These are phyloP conservation scores for Sanghuangporus baumii DNA, from an alignment of 1,284 basidiomycete genomes.

Conservation along the genomic window DNA sequence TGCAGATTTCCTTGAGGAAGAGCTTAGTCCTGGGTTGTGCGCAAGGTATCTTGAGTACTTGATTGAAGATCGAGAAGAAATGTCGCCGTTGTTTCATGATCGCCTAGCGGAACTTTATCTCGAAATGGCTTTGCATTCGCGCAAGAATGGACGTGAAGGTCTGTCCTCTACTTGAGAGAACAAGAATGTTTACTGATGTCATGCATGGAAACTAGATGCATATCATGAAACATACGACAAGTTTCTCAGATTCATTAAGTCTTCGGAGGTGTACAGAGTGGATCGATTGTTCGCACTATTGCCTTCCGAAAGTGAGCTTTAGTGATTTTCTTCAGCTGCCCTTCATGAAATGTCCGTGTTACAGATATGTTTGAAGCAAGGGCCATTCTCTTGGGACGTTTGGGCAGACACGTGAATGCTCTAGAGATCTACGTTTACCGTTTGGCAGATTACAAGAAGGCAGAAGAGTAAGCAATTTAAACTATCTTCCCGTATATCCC, in stretches of 20 bases:
- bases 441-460: constrained; percentile 75
- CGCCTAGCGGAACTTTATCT: constrained; percentile 85
- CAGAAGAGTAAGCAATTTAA: constrained; percentile 63
- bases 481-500: background rate
- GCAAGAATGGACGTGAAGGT: constrained; percentile 52
- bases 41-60: constrained; percentile 85
- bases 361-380: constrained; percentile 81
- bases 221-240: constrained; percentile 54
- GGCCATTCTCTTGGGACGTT: constrained; percentile 83
- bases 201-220: constrained; percentile 29
- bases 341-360: constrained; percentile 6
- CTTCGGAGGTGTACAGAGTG: constrained; percentile 66
- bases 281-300: constrained; percentile 77
- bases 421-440: constrained; percentile 90
- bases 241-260: constrained; percentile 73
- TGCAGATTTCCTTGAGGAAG: constrained; percentile 68
- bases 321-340: background rate
- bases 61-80: constrained; percentile 70
- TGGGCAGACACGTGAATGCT: constrained; percentile 90
- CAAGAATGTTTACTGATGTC: background rate
- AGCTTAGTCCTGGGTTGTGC: constrained; percentile 60
- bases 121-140: constrained; percentile 50
- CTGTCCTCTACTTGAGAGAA: constrained; percentile 21
- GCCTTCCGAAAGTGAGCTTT: constrained; percentile 60
- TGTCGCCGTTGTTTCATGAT: constrained; percentile 72